Base-by-base conservation (phyloP, 441 rosid genomes). In the Adansonia gregorii region DNA sequence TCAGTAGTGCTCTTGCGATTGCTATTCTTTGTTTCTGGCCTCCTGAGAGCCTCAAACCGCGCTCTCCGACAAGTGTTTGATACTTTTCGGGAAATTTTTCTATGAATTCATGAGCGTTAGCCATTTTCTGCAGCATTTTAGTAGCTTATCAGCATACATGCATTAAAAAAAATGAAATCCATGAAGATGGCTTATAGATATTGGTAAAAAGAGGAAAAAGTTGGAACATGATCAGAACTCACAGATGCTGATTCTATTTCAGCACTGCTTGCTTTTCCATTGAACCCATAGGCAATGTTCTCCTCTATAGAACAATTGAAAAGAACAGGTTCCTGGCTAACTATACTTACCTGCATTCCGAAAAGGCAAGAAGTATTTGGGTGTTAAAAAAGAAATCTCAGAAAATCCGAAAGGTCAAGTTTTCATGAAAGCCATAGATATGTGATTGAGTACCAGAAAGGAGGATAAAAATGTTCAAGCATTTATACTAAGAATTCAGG, bases 21-120 rank as follows among this genome's bases (percentile, higher is more conserved):
- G 99, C 99, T 31, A 95, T 80, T 75, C 99, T 89, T 66, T 95
- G 96, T 77, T 95, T 95, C 84, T 95, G 97, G 58, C 99, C 98
- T 6, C 99, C 99, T 0, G 97, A 95, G 39, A 93, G 92, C 75
- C 99, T 90, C 76, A 93, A 70, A 19, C 98, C 98, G 0, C 99
- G 94, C 80, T 95, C 98, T 73, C 98, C 98, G 0, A 91, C 98
- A 14, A 77, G 52, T 1, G 98, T 95, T 74, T 88, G 81, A 76
- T 89, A 95, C 77, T 92, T 92, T 20, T 93, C 98, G 0, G 98
- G 97, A 77, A 93, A 93, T 17, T 84, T 87, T 3, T 85, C 86
- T 66, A 95, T 86, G 86, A 95, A 95, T 7, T 91, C 97, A 3
- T 93, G 92, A 1, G 99, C 99, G 77, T 95, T 95, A 7, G 97